Base-by-base conservation (phyloP, 2,329 filamentous ascomycete species). In the Talaromyces sp. region DNA sequence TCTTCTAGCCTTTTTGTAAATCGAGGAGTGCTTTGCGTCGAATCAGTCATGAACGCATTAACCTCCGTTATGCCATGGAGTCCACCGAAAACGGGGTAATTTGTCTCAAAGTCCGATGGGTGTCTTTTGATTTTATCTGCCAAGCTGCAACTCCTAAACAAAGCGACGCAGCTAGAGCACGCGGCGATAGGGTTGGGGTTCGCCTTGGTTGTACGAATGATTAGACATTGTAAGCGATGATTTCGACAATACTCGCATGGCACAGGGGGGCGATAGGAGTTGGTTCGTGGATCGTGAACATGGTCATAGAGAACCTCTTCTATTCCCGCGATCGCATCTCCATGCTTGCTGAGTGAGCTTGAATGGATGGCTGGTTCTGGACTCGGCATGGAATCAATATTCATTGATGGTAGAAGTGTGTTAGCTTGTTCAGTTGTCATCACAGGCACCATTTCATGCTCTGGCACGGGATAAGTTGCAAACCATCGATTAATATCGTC, bases 131-230 rank as follows among this genome's bases (percentile, higher is more conserved):
- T 73, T 18, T 76, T 73, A 12, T 74, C 77, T 1, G 81, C 76
- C 5, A 83, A 71, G 58, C 81, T 83, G 67, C 81, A 83, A 63
- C 82, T 79, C 1, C 81, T 73, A 62, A 81, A 83, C 1, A 83
- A 70, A 0, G 80, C 81, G 4, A 81, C 81, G 62, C 81, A 83
- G 64, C 79, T 82, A 2, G 81, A 82, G 66, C 81, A 83, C 0
- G 80, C 76, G 5, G 71, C 72, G 57, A 79, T 72, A 1, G 81
- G 81, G 61, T 83, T 83, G 0, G 81, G 81, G 62, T 83, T 83
- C 25, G 74, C 80, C 0, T 72, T 44, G 0, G 78, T 78, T 0
- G 80, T 82, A 35, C 80, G 76, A 9, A 83, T 70, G 23, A 82
- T 79, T 11, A 83, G 71, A 61, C 81, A 83, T 61, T 83, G 80